phyloP scores from a whole-genome alignment of 176 grass and related monocot species.

The Rhipidocladum racemiflorum region DNA sequence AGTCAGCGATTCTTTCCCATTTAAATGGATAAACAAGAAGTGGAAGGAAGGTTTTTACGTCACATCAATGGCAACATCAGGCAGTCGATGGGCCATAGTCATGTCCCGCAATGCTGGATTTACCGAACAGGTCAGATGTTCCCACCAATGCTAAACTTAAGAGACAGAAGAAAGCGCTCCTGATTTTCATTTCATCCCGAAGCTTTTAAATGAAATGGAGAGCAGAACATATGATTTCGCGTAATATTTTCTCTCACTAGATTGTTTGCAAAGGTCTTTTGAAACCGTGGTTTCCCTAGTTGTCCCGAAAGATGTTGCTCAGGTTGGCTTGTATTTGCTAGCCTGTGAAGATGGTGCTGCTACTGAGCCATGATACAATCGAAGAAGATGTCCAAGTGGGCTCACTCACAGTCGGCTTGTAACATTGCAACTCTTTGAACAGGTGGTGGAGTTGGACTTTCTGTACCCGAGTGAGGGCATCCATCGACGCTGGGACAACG shows the following conservation, averaged over 20 bases:
- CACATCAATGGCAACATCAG: conserved; percentile 69
- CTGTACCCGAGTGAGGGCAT: conserved; percentile 74
- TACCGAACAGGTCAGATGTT: conserved; percentile 55
- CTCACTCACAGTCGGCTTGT: neutral
- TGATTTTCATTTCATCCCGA: neutral
- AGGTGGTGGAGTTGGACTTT: conserved; percentile 77
- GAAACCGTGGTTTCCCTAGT: neutral
- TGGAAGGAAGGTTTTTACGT: conserved; percentile 87
- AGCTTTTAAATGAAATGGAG: neutral
- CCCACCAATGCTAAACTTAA: neutral
- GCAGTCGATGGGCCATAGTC: conserved; percentile 66
- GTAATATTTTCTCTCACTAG: neutral
- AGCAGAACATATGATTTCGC: neutral
- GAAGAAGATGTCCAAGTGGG: neutral
- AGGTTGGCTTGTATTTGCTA: neutral
- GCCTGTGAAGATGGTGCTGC: neutral
- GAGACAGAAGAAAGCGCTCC: neutral
- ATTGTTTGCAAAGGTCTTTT: neutral
- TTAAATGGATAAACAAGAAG: conserved; percentile 81
- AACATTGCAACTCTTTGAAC: neutral
- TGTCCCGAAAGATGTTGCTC: neutral
- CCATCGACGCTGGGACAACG: conserved; percentile 64
- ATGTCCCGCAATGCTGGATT: conserved; percentile 73
- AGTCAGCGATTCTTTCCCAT: conserved; percentile 76
- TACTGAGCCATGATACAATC: neutral